Evolutionary conservation across 805 yeast genomes (phyloP).

Genomic region (Sugiyamaella qingdaonensis): DNA sequence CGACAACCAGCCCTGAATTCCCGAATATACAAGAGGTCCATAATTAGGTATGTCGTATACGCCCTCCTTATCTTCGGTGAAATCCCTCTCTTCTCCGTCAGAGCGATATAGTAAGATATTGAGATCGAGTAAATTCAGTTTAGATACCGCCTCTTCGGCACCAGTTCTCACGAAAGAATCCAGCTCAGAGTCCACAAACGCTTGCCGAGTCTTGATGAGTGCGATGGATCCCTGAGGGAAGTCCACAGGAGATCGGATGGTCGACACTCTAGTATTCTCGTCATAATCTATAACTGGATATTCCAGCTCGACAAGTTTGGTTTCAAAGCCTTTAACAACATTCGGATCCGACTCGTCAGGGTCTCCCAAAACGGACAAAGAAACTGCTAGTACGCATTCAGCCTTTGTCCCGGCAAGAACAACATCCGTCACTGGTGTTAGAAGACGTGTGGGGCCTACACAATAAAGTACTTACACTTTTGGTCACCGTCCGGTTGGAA

Average conservation of each 20-base stretch:
- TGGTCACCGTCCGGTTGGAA: slow-evolving; percentile 45
- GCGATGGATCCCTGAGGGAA: slow-evolving; percentile 93
- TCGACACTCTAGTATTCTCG: slow-evolving; percentile 42
- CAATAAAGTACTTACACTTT: slow-evolving; percentile 16
- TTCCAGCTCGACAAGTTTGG: slow-evolving; percentile 50
- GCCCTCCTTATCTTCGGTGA: slow-evolving; percentile 67
- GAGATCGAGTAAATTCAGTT: slow-evolving; percentile 61
- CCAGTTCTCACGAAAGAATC: slow-evolving; percentile 69
- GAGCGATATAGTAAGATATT: slow-evolving; percentile 72
- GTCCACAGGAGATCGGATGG: slow-evolving; percentile 52
- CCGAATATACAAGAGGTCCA: slow-evolving; percentile 80
- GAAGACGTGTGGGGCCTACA: too few relatives aligned
- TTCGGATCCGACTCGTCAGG: slow-evolving; percentile 29
- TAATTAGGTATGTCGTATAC: slow-evolving; percentile 67
- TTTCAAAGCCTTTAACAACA: slow-evolving; percentile 59
- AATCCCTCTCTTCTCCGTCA: slow-evolving; percentile 85
- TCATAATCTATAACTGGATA: slow-evolving; percentile 47
- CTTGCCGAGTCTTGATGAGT: slow-evolving; percentile 65
- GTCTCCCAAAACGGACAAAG: slow-evolving; percentile 46
- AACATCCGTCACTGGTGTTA: slow-evolving; percentile 26
- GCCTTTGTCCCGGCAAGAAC: slow-evolving; percentile 34
- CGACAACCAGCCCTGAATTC: slow-evolving; percentile 88
- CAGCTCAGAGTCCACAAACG: slow-evolving; percentile 58
- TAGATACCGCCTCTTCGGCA: slow-evolving; percentile 66
- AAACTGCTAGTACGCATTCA: slow-evolving; percentile 52